Evolutionary conservation across 352 stramenopile genomes (phyloP).

Genomic region (Blastocystis sp.): DNA sequence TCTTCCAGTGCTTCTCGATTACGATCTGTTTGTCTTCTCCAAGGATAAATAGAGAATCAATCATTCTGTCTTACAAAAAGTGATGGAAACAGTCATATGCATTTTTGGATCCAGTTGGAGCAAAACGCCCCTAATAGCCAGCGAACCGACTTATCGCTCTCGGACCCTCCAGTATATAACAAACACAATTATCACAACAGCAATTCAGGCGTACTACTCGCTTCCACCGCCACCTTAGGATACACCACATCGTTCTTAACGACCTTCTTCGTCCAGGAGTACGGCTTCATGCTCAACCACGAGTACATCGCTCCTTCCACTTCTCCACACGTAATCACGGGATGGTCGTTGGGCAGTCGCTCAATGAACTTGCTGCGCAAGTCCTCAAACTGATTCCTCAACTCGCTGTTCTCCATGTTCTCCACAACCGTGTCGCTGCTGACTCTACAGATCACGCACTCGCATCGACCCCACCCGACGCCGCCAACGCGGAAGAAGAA

Average conservation of each 20-base stretch:
- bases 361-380: background rate
- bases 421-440: background rate
- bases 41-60: slow-evolving; percentile 72
- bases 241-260: slow-evolving; percentile 26
- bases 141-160: background rate
- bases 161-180: background rate
- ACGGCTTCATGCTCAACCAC: slow-evolving; percentile 37
- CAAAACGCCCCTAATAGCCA: background rate
- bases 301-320: slow-evolving; percentile 32
- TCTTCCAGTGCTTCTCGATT: slow-evolving; percentile 65
- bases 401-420: slow-evolving; percentile 1
- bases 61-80: slow-evolving; percentile 8
- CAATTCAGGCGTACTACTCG: background rate
- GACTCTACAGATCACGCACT: background rate
- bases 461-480: background rate
- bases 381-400: slow-evolving; percentile 4
- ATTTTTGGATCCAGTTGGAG: background rate
- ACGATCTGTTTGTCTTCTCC: slow-evolving; percentile 61
- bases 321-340: slow-evolving; percentile 23
- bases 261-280: slow-evolving; percentile 20
- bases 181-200: slow-evolving; percentile 21
- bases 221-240: slow-evolving; percentile 56
- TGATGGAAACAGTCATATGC: no score
- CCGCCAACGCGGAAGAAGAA: slow-evolving; percentile 63
- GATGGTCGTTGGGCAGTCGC: background rate